phyloP scores from a whole-genome alignment of 257 asterid species.

The Anisodus acutangulus region DNA sequence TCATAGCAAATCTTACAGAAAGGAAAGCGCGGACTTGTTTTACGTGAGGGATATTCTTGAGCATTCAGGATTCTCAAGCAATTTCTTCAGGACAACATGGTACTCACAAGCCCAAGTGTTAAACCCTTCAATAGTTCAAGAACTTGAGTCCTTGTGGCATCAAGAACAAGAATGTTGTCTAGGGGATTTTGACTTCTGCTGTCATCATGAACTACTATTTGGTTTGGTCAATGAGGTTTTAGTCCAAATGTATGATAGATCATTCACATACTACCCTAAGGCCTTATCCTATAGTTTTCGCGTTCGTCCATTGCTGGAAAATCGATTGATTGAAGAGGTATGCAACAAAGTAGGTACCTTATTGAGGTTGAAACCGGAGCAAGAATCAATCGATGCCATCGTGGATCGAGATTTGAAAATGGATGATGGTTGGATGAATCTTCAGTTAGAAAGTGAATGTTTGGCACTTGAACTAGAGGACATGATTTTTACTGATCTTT shows the following conservation, averaged over 20 bases:
- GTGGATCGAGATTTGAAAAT: constrained; percentile 51
- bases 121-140: constrained; percentile 53
- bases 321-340: constrained; percentile 50
- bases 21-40: constrained; percentile 44
- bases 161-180: constrained; percentile 42
- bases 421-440: constrained; percentile 84
- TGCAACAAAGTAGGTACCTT: constrained; percentile 37
- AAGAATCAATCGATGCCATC: constrained; percentile 51
- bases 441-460: constrained; percentile 67
- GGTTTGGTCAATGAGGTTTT: constrained; percentile 69
- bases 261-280: constrained; percentile 65
- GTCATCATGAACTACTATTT: constrained; percentile 73
- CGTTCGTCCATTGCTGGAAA: constrained; percentile 58
- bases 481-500: constrained; percentile 57
- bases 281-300: constrained; percentile 59
- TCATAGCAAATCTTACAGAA: not conserved
- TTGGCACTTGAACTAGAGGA: constrained; percentile 70
- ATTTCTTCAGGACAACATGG: constrained; percentile 51
- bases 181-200: constrained; percentile 48
- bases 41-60: constrained; percentile 67
- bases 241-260: constrained; percentile 47
- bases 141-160: constrained; percentile 63
- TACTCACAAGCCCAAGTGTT: constrained; percentile 55
- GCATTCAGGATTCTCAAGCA: constrained; percentile 54
- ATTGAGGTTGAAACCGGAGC: constrained; percentile 45